phyloP scores from a whole-genome alignment of 352 stramenopile species.

The Pythium apleroticum region DNA sequence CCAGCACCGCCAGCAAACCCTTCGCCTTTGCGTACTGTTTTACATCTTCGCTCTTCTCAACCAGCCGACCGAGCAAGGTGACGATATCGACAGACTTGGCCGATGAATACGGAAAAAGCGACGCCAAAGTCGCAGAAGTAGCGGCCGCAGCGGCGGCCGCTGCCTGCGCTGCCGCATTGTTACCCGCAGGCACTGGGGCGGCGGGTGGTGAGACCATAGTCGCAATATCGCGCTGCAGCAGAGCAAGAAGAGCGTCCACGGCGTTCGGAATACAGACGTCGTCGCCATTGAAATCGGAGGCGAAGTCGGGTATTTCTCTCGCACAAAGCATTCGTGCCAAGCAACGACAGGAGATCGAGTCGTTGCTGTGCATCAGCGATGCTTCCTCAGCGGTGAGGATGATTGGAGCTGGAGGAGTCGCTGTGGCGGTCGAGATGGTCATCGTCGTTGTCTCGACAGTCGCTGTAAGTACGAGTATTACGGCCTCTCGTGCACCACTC shows the following conservation, averaged over 20 bases:
- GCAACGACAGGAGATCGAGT: conserved; percentile 34
- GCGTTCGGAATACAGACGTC: conserved; percentile 21
- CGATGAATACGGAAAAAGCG: conserved; percentile 35
- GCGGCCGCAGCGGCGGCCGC: conserved; percentile 28
- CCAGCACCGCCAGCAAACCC: conserved; percentile 35
- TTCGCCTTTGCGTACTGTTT: conserved; percentile 39
- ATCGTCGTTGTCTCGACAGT: conserved; percentile 13
- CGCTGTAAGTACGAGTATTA: neutral
- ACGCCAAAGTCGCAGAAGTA: conserved; percentile 19
- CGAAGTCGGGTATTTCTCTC: conserved; percentile 13
- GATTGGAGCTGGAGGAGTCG: conserved; percentile 23
- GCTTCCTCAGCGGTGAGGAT: conserved; percentile 33
- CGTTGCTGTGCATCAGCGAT: conserved; percentile 30
- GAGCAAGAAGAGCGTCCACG: conserved; percentile 37
- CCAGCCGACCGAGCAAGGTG: conserved; percentile 50
- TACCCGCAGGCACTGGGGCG: conserved; percentile 3
- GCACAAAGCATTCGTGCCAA: conserved; percentile 44
- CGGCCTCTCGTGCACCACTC: neutral
- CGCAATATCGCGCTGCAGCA: conserved; percentile 45
- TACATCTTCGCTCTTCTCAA: conserved; percentile 38
- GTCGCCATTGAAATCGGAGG: conserved; percentile 12
- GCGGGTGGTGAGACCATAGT: conserved; percentile 22
- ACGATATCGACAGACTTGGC: conserved; percentile 36
- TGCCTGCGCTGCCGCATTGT: conserved; percentile 18
- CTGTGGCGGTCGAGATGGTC: conserved; percentile 16